Evolutionary conservation across 2,329 filamentous ascomycete species (phyloP).

Genomic region (Xylaria sp.): DNA sequence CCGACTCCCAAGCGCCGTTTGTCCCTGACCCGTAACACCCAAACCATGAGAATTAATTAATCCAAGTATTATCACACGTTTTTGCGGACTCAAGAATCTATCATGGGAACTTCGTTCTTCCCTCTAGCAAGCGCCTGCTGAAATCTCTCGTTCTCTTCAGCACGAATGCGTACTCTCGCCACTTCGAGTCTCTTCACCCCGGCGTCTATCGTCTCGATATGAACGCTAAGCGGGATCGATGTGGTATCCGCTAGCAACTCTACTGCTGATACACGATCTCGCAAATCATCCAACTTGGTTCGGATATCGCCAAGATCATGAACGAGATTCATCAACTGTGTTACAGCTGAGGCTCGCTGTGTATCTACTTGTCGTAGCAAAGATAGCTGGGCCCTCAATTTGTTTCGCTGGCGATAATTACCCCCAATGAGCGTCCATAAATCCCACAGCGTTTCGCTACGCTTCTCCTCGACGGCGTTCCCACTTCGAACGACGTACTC

Average conservation of each 20-base stretch:
- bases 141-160: constrained; percentile 27
- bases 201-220: constrained; percentile 79
- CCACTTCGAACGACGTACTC: constrained; percentile 74
- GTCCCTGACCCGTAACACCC: neutral
- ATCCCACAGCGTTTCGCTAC: constrained; percentile 73
- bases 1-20: constrained; percentile 21
- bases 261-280: constrained; percentile 76
- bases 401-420: constrained; percentile 69
- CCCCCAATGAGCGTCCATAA: constrained; percentile 81
- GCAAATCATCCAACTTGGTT: constrained; percentile 75
- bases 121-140: constrained; percentile 19
- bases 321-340: constrained; percentile 75
- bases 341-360: constrained; percentile 73
- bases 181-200: constrained; percentile 78
- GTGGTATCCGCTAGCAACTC: constrained; percentile 64
- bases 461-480: constrained; percentile 65
- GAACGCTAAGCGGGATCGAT: constrained; percentile 74
- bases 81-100: constrained; percentile 15
- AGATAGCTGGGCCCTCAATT: constrained; percentile 70
- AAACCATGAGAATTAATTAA: neutral
- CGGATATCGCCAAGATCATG: constrained; percentile 80
- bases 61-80: neutral
- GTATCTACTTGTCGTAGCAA: constrained; percentile 73
- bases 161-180: constrained; percentile 53
- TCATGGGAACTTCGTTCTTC: constrained; percentile 23